Evolutionary conservation across 345 rosid species (phyloP).

Genomic region (Hypericum perforatum): DNA sequence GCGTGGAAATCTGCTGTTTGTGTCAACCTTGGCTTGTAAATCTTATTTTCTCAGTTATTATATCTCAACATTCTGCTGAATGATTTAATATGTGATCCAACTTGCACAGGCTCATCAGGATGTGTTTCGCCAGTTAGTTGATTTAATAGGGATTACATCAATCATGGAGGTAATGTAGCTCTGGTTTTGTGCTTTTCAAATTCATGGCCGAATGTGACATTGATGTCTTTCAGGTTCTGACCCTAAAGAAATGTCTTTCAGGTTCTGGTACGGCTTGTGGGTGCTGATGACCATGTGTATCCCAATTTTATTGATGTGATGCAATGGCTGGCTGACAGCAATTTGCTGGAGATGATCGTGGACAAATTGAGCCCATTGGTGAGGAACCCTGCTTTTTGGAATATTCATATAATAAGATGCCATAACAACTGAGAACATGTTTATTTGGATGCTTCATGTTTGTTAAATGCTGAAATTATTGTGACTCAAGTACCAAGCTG

Average conservation of each 20-base stretch:
- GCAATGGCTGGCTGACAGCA: slow-evolving; percentile 95
- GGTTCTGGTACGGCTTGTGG: slow-evolving; percentile 95
- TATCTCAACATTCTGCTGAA: background rate
- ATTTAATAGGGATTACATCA: slow-evolving; percentile 96
- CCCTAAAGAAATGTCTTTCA: slow-evolving; percentile 20
- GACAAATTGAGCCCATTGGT: slow-evolving; percentile 87
- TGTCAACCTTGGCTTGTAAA: background rate
- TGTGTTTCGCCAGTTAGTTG: slow-evolving; percentile 76
- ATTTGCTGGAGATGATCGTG: slow-evolving; percentile 87
- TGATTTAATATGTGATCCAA: background rate
- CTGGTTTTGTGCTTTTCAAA: too few relatives aligned
- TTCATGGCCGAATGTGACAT: too few relatives aligned
- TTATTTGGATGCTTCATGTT: too few relatives aligned
- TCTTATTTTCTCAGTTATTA: background rate
- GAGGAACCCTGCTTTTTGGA: slow-evolving; percentile 17
- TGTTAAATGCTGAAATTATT: too few relatives aligned
- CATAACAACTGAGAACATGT: too few relatives aligned
- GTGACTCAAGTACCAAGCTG: too few relatives aligned
- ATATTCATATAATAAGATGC: too few relatives aligned
- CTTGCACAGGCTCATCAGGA: slow-evolving; percentile 69
- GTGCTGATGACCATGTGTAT: slow-evolving; percentile 93
- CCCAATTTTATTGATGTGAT: slow-evolving; percentile 93
- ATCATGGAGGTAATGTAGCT: slow-evolving; percentile 80
- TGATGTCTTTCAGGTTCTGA: slow-evolving; percentile 50
- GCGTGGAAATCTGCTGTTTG: too few relatives aligned